Conservation (phyloP, 257 asterid species). For the Buddleja alternifolia region DNA sequence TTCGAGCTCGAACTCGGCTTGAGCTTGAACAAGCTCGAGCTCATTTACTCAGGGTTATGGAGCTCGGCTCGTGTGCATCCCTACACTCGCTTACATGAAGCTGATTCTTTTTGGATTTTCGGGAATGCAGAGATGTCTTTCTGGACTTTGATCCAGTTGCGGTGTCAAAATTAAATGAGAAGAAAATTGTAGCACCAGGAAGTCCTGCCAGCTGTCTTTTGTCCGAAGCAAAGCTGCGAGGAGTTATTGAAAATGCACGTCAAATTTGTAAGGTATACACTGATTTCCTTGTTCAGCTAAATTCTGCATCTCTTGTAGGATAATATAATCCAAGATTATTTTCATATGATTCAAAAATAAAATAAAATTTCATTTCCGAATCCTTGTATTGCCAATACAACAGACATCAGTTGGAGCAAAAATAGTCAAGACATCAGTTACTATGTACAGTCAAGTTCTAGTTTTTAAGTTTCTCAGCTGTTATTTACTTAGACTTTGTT, state of each 20-base stretch:
- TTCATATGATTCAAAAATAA: no score
- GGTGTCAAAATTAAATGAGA: constrained; percentile 66
- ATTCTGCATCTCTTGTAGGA: neutral
- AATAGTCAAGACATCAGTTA: constrained; percentile 9
- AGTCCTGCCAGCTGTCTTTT: constrained; percentile 60
- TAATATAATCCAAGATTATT: no score
- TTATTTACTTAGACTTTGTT: no score
- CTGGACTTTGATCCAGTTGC: constrained; percentile 60
- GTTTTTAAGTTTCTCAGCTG: neutral
- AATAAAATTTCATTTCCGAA: neutral
- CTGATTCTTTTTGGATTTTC: constrained; percentile 23
- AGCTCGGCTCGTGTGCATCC: no score
- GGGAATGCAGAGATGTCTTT: constrained; percentile 60
- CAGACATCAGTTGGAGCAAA: neutral
- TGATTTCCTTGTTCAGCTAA: neutral
- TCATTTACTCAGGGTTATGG: no score
- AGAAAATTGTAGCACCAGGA: constrained; percentile 58
- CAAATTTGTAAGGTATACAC: constrained; percentile 57
- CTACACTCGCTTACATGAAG: no score
- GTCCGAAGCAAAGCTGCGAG: constrained; percentile 61
- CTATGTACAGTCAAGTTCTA: constrained; percentile 3
- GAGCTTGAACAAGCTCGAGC: no score
- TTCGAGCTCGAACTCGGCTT: no score
- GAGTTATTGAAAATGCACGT: constrained; percentile 69
- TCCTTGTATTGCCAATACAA: constrained; percentile 12